These are phyloP conservation scores for Gypsophila paniculata DNA, from an alignment of 179 eudicot species.

Conservation along the genomic window DNA sequence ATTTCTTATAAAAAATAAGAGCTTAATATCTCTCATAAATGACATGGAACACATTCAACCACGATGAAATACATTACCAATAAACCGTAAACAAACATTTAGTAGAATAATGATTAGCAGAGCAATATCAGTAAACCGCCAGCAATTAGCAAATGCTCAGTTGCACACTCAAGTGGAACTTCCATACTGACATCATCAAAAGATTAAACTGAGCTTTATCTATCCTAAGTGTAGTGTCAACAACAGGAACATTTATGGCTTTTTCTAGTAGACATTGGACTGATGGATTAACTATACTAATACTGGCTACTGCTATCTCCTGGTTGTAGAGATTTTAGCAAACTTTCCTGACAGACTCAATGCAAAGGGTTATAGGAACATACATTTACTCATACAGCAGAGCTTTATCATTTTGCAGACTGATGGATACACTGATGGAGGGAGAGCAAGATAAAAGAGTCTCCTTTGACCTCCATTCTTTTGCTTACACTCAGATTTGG, in stretches of 20 bases:
- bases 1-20: no score
- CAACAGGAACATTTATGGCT: background rate
- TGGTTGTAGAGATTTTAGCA: background rate
- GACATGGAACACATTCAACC: no score
- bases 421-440: slow-evolving; percentile 97
- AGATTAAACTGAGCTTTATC: background rate
- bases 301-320: background rate
- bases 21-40: no score
- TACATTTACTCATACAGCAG: slow-evolving; percentile 73
- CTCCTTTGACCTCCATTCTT: slow-evolving; percentile 68
- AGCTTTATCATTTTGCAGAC: slow-evolving; percentile 91
- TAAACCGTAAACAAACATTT: background rate
- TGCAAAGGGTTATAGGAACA: slow-evolving; percentile 24
- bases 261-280: background rate
- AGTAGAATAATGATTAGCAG: background rate
- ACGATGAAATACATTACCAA: no score
- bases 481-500: slow-evolving; percentile 51
- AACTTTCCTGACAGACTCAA: background rate
- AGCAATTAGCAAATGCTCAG: background rate
- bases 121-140: background rate
- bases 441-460: slow-evolving; percentile 95
- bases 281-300: background rate
- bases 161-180: no score
- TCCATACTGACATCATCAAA: no score
- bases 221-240: background rate